Evolutionary conservation across 495 filamentous ascomycete genomes (phyloP).

Genomic region (Daldinia caldariorum): DNA sequence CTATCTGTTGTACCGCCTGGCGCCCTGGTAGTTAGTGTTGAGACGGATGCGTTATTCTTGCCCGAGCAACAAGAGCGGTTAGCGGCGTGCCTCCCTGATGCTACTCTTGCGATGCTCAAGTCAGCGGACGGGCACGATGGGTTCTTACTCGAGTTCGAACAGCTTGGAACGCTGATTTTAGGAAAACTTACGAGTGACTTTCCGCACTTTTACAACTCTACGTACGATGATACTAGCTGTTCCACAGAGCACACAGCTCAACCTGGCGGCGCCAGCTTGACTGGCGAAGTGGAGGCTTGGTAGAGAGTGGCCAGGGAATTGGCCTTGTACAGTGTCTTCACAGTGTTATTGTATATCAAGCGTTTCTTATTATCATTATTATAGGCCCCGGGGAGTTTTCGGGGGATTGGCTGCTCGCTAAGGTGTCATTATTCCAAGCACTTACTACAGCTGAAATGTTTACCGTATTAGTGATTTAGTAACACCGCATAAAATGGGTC

Average conservation of each 20-base stretch:
- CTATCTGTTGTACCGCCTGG: conserved; percentile 38
- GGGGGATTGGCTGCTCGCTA: conserved; percentile 4
- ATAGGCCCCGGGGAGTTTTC: conserved; percentile 12
- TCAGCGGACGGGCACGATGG: conserved; percentile 52
- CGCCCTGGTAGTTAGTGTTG: conserved; percentile 50
- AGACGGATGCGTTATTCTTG: conserved; percentile 50
- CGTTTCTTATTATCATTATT: conserved; percentile 9
- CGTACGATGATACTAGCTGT: conserved; percentile 1
- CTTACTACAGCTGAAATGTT: conserved; percentile 3
- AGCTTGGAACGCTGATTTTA: conserved; percentile 42
- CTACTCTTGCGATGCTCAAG: conserved; percentile 43
- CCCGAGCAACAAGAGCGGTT: conserved; percentile 49
- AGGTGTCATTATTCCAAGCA: conserved; percentile 12
- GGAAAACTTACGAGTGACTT: conserved; percentile 42
- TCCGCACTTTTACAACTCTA: conserved; percentile 43
- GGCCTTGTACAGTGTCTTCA: conserved; percentile 6
- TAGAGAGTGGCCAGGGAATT: conserved; percentile 8
- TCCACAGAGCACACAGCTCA: conserved; percentile 32
- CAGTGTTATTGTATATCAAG: conserved; percentile 20
- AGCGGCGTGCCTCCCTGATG: conserved; percentile 44
- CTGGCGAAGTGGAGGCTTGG: conserved; percentile 41
- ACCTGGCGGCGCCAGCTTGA: conserved; percentile 34
- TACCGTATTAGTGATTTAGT: conserved; percentile 9
- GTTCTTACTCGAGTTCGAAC: conserved; percentile 51
- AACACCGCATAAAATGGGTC: conserved; percentile 12